A percentile compares a stretch with the other conserved stretches of the same genome.
Conservation (phyloP, 176 grass and related monocot genomes). For the Tuctoria greenei region DNA sequence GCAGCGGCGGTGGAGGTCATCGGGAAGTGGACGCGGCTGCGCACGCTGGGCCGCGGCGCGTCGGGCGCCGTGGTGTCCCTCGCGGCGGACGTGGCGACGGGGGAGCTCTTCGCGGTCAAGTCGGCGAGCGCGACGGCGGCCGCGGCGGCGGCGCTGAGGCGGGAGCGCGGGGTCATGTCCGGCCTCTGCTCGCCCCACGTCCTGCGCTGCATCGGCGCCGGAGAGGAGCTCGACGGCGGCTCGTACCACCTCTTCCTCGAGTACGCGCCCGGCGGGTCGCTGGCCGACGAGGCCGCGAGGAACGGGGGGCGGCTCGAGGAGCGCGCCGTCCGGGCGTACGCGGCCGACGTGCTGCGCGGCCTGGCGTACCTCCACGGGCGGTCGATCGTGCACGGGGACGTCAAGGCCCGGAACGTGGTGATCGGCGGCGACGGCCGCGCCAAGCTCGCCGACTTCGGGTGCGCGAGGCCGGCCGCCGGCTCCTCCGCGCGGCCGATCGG, state of each 20-base stretch:
- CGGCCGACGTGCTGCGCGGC: slow-evolving; percentile 50
- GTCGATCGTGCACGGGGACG: slow-evolving; percentile 68
- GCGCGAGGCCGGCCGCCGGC: slow-evolving; percentile 24
- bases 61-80: slow-evolving; percentile 64
- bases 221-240: background rate
- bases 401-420: slow-evolving; percentile 70
- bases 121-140: slow-evolving; percentile 1
- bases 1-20: slow-evolving; percentile 11
- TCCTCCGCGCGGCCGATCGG: slow-evolving; percentile 28
- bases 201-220: slow-evolving; percentile 60
- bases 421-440: slow-evolving; percentile 55
- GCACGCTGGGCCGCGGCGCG: slow-evolving; percentile 57
- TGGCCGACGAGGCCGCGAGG: slow-evolving; percentile 59
- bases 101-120: slow-evolving; percentile 79
- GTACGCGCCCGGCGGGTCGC: slow-evolving; percentile 74
- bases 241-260: slow-evolving; percentile 53
- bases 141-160: slow-evolving; percentile 31
- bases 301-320: slow-evolving; percentile 56
- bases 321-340: slow-evolving; percentile 7
- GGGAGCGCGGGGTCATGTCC: slow-evolving; percentile 48
- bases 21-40: slow-evolving; percentile 44
- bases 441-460: slow-evolving; percentile 81
- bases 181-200: slow-evolving; percentile 54
- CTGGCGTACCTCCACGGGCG: slow-evolving; percentile 63
- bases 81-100: slow-evolving; percentile 35